These are phyloP conservation scores for Corymbia maculata DNA, from an alignment of 345 rosid species.

Conservation along the genomic window DNA sequence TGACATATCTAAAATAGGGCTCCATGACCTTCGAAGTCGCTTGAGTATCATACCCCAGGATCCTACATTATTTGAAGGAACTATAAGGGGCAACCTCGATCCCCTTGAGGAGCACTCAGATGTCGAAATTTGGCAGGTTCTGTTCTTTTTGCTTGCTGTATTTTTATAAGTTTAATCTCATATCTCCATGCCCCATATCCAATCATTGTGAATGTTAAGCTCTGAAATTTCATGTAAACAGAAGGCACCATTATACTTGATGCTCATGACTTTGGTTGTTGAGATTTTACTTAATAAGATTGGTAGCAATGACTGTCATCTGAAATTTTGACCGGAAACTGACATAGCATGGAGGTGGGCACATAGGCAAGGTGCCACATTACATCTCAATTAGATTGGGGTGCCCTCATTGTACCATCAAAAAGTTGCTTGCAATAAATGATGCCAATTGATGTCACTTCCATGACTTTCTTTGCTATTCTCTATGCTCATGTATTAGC, in stretches of 20 bases:
- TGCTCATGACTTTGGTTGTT: not conserved
- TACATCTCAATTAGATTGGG: not conserved
- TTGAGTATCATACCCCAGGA: slow-evolving; percentile 98
- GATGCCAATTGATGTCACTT: not conserved
- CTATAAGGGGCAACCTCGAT: slow-evolving; percentile 89
- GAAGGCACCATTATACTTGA: not conserved
- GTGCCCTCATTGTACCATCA: not conserved
- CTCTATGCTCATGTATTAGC: not conserved
- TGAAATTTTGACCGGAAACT: not conserved
- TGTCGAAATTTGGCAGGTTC: slow-evolving; percentile 86
- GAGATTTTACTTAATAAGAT: not conserved
- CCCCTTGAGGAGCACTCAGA: slow-evolving; percentile 96
- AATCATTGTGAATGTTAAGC: not conserved
- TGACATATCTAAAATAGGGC: slow-evolving; percentile 82
- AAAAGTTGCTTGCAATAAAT: not conserved
- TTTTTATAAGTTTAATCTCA: not conserved
- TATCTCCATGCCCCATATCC: not conserved
- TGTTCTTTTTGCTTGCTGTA: not conserved
- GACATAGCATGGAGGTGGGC: not conserved
- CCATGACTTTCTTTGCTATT: not conserved
- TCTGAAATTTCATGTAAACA: not conserved
- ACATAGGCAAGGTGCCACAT: not conserved
- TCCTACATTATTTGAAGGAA: slow-evolving; percentile 96
- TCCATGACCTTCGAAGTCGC: slow-evolving; percentile 93
- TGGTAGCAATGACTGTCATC: not conserved